Percentiles rank a stretch among this genome's conserved stretches.
Conservation (phyloP, 2,329 filamentous ascomycete species). For the Beauveria rudraprayagi region DNA sequence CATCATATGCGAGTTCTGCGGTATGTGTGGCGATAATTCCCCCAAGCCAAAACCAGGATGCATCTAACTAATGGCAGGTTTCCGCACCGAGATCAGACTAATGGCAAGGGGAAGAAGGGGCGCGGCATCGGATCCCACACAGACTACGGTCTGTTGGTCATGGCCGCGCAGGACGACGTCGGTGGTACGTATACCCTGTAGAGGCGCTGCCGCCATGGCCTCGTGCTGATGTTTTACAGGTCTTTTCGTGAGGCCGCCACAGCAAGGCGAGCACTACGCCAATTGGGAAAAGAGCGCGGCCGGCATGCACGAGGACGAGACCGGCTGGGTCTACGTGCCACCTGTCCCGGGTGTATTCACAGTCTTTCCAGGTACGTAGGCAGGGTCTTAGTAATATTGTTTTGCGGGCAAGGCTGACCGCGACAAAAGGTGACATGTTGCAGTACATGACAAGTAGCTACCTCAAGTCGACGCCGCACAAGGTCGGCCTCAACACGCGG, state of each 20-base stretch:
- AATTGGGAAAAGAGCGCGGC: slow-evolving; percentile 40
- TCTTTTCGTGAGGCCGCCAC: slow-evolving; percentile 38
- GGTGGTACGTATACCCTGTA: slow-evolving; percentile 26
- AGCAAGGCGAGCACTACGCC: slow-evolving; percentile 30
- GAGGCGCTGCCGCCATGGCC: not conserved
- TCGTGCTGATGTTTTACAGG: slow-evolving; percentile 16
- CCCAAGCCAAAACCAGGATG: not conserved
- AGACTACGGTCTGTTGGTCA: slow-evolving; percentile 43
- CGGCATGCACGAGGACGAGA: slow-evolving; percentile 35
- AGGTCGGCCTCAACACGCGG: slow-evolving; percentile 39
- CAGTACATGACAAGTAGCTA: slow-evolving; percentile 39
- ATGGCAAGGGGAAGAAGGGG: slow-evolving; percentile 40
- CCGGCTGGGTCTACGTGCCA: slow-evolving; percentile 40
- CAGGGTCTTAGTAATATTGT: not conserved
- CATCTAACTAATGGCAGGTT: slow-evolving; percentile 20
- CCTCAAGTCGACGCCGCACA: slow-evolving; percentile 41
- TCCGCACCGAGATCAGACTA: slow-evolving; percentile 26
- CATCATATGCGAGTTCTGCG: slow-evolving; percentile 42
- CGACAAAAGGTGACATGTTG: slow-evolving; percentile 39
- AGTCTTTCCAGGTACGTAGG: slow-evolving; percentile 36
- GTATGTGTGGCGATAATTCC: slow-evolving; percentile 18
- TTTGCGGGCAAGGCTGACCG: not conserved
- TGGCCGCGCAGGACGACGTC: slow-evolving; percentile 41
- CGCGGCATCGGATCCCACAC: slow-evolving; percentile 45
- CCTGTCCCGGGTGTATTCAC: slow-evolving; percentile 37